These are phyloP conservation scores for Hypoxylon sp. DNA, from an alignment of 2,329 filamentous ascomycete genomes.

Conservation along the genomic window DNA sequence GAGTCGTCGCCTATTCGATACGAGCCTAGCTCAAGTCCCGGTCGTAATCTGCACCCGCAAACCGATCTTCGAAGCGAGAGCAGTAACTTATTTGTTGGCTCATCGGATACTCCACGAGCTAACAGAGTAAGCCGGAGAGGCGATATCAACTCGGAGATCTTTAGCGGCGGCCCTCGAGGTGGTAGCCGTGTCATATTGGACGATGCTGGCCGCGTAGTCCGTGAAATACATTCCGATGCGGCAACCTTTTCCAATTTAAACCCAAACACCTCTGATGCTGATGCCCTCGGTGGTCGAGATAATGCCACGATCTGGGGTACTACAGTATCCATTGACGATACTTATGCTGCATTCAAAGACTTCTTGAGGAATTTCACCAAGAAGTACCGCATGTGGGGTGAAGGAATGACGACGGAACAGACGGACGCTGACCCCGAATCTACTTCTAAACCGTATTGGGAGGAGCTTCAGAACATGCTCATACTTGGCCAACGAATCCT, in stretches of 20 bases:
- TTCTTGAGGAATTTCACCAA: slow-evolving; percentile 92
- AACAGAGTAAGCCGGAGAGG: slow-evolving; percentile 74
- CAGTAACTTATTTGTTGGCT: slow-evolving; percentile 86
- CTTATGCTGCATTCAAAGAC: slow-evolving; percentile 87
- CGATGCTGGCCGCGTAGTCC: slow-evolving; percentile 69
- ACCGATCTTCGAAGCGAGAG: slow-evolving; percentile 84
- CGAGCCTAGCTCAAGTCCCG: slow-evolving; percentile 88
- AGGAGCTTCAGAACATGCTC: slow-evolving; percentile 90
- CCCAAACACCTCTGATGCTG: slow-evolving; percentile 91
- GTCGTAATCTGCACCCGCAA: slow-evolving; percentile 71
- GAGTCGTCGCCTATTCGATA: slow-evolving; percentile 95
- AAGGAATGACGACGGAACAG: slow-evolving; percentile 84
- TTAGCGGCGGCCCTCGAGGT: slow-evolving; percentile 66
- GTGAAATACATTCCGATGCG: slow-evolving; percentile 70
- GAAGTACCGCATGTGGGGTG: slow-evolving; percentile 93
- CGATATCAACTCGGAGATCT: slow-evolving; percentile 87
- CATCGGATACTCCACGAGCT: slow-evolving; percentile 65
- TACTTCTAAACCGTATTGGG: slow-evolving; percentile 84
- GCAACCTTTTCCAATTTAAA: slow-evolving; percentile 74
- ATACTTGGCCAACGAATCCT: slow-evolving; percentile 85
- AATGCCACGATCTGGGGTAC: slow-evolving; percentile 95
- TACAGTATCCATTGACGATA: slow-evolving; percentile 93
- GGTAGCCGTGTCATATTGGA: slow-evolving; percentile 71
- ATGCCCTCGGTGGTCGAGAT: slow-evolving; percentile 84
- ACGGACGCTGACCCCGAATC: slow-evolving; percentile 77